phyloP scores from a whole-genome alignment of 768 basidiomycete genomes.

The Asterophora parasitica region DNA sequence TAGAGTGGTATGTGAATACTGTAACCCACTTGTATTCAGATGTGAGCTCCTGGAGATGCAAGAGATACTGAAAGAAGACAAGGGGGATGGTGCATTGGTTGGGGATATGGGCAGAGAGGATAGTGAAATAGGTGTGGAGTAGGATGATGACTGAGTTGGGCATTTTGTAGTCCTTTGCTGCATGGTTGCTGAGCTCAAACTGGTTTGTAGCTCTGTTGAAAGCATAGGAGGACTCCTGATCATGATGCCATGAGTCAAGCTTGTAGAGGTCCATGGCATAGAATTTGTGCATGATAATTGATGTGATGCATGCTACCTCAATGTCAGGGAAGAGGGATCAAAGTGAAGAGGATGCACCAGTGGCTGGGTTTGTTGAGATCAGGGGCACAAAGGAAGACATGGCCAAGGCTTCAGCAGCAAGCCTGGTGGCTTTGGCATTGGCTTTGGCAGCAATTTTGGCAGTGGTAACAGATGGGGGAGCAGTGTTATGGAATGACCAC shows the following conservation, averaged over 20 bases:
- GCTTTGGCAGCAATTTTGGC: too few relatives aligned
- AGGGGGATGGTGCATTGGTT: background rate
- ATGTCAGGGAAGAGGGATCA: conserved; percentile 6
- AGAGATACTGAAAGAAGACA: background rate
- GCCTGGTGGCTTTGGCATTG: too few relatives aligned
- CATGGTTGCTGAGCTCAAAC: background rate
- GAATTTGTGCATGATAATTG: conserved; percentile 2
- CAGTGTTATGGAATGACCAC: too few relatives aligned
- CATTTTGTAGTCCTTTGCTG: background rate
- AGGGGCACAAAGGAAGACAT: too few relatives aligned
- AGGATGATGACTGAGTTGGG: background rate
- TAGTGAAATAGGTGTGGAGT: background rate
- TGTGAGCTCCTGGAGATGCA: background rate
- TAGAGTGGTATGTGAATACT: background rate
- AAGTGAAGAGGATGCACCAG: too few relatives aligned
- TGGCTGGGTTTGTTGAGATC: too few relatives aligned
- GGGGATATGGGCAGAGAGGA: too few relatives aligned
- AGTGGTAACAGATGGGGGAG: too few relatives aligned
- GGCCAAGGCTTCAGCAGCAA: too few relatives aligned
- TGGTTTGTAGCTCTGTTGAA: background rate
- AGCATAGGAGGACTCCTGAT: background rate
- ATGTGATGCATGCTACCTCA: background rate
- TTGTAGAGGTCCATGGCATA: background rate
- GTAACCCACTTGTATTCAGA: background rate
- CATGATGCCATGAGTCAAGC: background rate